A percentile compares a stretch with the other conserved stretches of the same genome.
phyloP scores from a whole-genome alignment of 2,329 filamentous ascomycete genomes.

The Stagonosporopsis chrysanthemi region DNA sequence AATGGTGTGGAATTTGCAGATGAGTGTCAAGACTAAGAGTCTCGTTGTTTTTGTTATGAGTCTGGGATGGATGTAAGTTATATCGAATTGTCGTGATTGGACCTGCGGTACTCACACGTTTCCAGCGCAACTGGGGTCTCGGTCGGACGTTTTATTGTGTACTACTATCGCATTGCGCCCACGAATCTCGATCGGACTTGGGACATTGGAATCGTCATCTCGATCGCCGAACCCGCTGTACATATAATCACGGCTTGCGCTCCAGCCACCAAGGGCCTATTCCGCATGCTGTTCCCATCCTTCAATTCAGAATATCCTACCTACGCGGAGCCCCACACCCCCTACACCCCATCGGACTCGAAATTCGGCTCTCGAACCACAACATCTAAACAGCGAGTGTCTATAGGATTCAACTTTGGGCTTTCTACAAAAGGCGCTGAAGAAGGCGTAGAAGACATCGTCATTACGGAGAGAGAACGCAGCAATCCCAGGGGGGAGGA shows the following conservation, averaged over 20 bases:
- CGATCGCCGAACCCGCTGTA: constrained; percentile 51
- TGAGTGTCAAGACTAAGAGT: constrained; percentile 49
- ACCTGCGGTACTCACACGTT: constrained; percentile 1
- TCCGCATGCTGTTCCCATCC: constrained; percentile 47
- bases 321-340: constrained; percentile 23
- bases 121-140: constrained; percentile 44
- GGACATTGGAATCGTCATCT: constrained; percentile 49
- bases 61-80: constrained; percentile 45
- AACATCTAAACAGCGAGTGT: constrained; percentile 6
- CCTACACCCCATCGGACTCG: constrained; percentile 10
- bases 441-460: constrained; percentile 12
- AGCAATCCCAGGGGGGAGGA: constrained; percentile 10
- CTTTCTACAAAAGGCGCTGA: constrained; percentile 14
- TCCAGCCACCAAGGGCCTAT: constrained; percentile 59
- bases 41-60: constrained; percentile 45
- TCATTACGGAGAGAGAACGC: constrained; percentile 18
- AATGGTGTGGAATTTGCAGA: constrained; percentile 54
- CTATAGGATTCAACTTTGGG: constrained; percentile 23
- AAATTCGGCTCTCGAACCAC: constrained; percentile 19
- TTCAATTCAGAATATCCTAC: constrained; percentile 33
- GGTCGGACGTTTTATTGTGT: constrained; percentile 50
- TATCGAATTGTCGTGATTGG: background rate
- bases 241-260: constrained; percentile 64
- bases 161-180: constrained; percentile 49
- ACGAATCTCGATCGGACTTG: constrained; percentile 44